These are phyloP conservation scores for Mycena metata DNA, from an alignment of 768 basidiomycete species.

Conservation along the genomic window DNA sequence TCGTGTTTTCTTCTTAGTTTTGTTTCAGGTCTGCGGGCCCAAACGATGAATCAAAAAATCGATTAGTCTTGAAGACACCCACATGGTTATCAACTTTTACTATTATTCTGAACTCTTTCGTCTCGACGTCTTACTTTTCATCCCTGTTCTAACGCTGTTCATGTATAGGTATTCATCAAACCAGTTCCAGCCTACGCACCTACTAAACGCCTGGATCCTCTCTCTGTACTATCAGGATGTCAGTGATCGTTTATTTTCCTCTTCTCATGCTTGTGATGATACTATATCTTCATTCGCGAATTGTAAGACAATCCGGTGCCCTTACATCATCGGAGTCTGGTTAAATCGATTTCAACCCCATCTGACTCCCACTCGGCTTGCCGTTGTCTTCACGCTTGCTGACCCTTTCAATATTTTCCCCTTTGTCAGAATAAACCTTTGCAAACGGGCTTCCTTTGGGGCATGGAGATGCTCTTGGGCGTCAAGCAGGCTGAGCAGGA, in stretches of 20 bases:
- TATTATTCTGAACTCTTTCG: conserved; percentile 39
- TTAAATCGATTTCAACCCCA: conserved; percentile 19
- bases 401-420: neutral
- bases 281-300: conserved; percentile 34
- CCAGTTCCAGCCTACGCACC: neutral
- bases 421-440: conserved; percentile 66
- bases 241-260: conserved; percentile 40
- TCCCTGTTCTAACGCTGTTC: conserved; percentile 28
- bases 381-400: conserved; percentile 18
- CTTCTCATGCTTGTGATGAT: conserved; percentile 60
- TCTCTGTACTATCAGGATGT: conserved; percentile 52
- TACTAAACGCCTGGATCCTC: conserved; percentile 35
- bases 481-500: conserved; percentile 48
- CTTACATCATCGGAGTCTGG: no score
- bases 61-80: conserved; percentile 96
- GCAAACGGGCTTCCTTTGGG: conserved; percentile 83
- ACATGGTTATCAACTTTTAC: conserved; percentile 73
- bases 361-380: conserved; percentile 68
- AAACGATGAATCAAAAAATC: conserved; percentile 57
- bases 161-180: conserved; percentile 40
- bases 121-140: conserved; percentile 30
- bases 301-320: no score
- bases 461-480: conserved; percentile 86
- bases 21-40: conserved; percentile 59
- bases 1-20: conserved; percentile 44